phyloP scores from a whole-genome alignment of 2,329 filamentous ascomycete species.

The Venturia pyrina region DNA sequence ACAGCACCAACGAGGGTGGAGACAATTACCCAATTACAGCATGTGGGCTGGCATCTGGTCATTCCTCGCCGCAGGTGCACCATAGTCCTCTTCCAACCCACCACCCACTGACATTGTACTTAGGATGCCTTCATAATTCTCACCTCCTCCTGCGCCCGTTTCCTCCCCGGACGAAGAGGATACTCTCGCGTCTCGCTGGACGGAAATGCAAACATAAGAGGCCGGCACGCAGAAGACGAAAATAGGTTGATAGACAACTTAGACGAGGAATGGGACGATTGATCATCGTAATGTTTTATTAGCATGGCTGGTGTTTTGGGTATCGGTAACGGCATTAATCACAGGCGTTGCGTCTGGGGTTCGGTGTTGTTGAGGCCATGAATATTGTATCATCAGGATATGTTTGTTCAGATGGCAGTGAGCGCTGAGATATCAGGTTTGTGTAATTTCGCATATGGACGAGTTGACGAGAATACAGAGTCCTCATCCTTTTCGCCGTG shows the following conservation, averaged over 20 bases:
- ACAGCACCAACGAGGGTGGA: slow-evolving; percentile 88
- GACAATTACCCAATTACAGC: slow-evolving; percentile 86
- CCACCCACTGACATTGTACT: not conserved
- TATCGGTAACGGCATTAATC: not conserved
- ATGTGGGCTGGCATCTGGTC: slow-evolving; percentile 82
- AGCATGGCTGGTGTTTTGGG: slow-evolving; percentile 1
- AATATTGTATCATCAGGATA: not conserved
- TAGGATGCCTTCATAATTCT: slow-evolving; percentile 54
- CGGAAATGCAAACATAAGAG: slow-evolving; percentile 30
- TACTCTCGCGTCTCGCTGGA: slow-evolving; percentile 49
- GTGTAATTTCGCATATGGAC: not conserved
- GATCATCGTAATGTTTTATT: slow-evolving; percentile 12
- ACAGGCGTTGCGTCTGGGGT: not conserved
- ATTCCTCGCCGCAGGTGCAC: slow-evolving; percentile 61
- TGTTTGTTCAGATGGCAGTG: not conserved
- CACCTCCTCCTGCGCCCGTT: slow-evolving; percentile 58
- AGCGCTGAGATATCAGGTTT: not conserved
- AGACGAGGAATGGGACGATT: slow-evolving; percentile 94
- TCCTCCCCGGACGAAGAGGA: slow-evolving; percentile 54
- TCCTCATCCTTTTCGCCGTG: too few relatives aligned
- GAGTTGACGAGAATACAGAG: not conserved
- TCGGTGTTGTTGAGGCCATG: not conserved
- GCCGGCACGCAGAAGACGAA: slow-evolving; percentile 61
- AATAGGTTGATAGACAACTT: slow-evolving; percentile 91
- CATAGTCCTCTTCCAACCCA: not conserved